A percentile compares a stretch with the other conserved stretches of the same genome.
phyloP scores from a whole-genome alignment of 2,329 filamentous ascomycete species.

The Pyrenophora seminiperda region DNA sequence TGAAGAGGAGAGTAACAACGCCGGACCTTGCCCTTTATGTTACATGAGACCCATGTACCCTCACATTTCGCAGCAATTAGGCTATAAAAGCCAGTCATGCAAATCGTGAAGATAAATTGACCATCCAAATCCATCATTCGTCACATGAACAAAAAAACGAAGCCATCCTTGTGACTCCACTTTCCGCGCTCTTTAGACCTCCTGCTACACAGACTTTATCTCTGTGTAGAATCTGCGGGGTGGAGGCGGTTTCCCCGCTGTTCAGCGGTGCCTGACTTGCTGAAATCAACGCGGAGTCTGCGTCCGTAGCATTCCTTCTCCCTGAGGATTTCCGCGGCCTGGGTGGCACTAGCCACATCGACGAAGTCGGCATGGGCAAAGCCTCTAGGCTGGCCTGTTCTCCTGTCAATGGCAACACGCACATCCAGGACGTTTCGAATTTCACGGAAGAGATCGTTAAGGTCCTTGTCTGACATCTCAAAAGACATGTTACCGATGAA shows the following conservation, averaged over 20 bases:
- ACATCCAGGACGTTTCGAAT: conserved; percentile 75
- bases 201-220: conserved; percentile 2
- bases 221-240: conserved; percentile 23
- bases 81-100: conserved; percentile 17
- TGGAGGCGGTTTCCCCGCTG: conserved; percentile 17
- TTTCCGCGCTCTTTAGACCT: not conserved
- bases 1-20: conserved; percentile 36
- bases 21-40: conserved; percentile 38
- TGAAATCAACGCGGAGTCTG: conserved; percentile 69
- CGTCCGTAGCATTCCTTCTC: conserved; percentile 69
- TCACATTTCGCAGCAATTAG: conserved; percentile 31
- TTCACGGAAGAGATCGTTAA: conserved; percentile 76
- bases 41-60: conserved; percentile 34
- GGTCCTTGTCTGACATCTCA: conserved; percentile 81
- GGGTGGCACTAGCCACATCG: conserved; percentile 67
- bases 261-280: conserved; percentile 35
- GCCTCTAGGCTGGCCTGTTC: conserved; percentile 78
- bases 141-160: not conserved
- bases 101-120: conserved; percentile 12
- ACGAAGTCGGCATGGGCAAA: conserved; percentile 85
- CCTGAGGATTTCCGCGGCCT: conserved; percentile 62
- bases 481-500: conserved; percentile 88
- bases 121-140: conserved; percentile 1
- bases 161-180: not conserved
- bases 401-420: conserved; percentile 79